Evolutionary conservation across 192 early-diverging fungal species (phyloP), one percentile per base, ranked within the genome.

Genomic region (Haplosporangium gracile): DNA sequence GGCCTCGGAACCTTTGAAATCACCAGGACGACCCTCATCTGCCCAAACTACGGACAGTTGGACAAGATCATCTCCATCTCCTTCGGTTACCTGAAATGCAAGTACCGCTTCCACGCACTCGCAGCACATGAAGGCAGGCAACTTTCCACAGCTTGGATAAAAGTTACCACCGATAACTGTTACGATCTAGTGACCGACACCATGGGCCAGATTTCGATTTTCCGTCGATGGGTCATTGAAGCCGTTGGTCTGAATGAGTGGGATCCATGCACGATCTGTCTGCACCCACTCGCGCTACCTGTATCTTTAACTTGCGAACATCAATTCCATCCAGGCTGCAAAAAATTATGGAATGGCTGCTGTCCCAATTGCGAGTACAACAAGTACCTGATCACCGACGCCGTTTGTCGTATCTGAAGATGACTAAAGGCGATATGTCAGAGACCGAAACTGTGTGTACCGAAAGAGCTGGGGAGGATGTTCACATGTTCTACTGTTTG

Each of bases 81-180:
- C 24, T 51, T 75, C 53, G 74, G 74, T 7, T 75, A 60, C 74
- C 6, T 75, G 53, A 26, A 39, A 2, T 75, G 74, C 36, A 60
- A 63, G 57, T 75, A 75, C 51, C 74, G 74, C 16, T 36, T 75
- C 38, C 74, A 75, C 24, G 74, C 53, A 2, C 36, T 60, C 55
- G 39, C 24, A 22, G 10, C 29, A 11, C 16, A 36, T 11, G 43
- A 13, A 15, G 74, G 74, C 1, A 4, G 40, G 57, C 51, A 75
- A 39, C n/a, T 38, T 63, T 18, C 74, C 9, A 36, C 74, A 15
- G 36, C 38, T 0, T 75, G 74, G 74, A 24, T 16, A 38, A 11
- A 32, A 0, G 36, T 63, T 7, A 38, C 51, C 5, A 6, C 13
- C 16, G 55, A 75, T n/a, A 32, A 75, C n/a, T 29, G 24, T 20